Evolutionary conservation across 2,329 filamentous ascomycete species (phyloP), one percentile per base, ranked within the genome.

Genomic region (Xylariaceae sp.): DNA sequence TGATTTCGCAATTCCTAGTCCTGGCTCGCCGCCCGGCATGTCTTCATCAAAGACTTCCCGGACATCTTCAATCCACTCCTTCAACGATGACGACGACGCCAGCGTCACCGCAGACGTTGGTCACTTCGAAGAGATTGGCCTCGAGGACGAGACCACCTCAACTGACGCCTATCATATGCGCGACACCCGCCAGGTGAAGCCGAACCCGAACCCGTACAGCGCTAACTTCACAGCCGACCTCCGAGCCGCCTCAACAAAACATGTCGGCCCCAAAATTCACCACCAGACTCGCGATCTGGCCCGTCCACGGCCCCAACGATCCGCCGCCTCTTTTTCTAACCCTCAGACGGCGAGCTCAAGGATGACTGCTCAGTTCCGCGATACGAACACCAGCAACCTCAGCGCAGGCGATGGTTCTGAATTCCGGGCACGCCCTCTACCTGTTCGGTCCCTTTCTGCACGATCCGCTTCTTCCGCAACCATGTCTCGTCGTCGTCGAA

Each of bases 81-180:
- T 89, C 54, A 87, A 84, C 59, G 89, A 87, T 50, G 78, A 85
- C 67, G 89, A 91, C 67, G 89, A 90, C 65, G 86, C 88, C 68
- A 84, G 81, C 64, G 81, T 86, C 48, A 77, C 90, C 44, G 81
- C 86, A 50, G 90, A 96, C 69, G 84, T 89, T 55, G 87, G 86
- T 61, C 87, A 97, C 72, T 97, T 97, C 67, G 93, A 98, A 72
- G 93, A 97, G 63, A 96, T 97, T 71, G 91, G 89, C 12, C 84
- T 98, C 26, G 89, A 92, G 57, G 88, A 90, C 65, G 87, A 92
- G 59, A 79, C 80, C 40, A 62, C 70, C 49, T 65, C 73, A 16
- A 54, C 67, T 29, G 70, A 73, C 47, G 63, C 69, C 20, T 67
- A 71, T 20, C 68, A 73, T 44, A 67, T 73, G 23, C 70, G 72